Base-by-base conservation (phyloP, 2,329 filamentous ascomycete species). In the Boeremia lycopersici region DNA sequence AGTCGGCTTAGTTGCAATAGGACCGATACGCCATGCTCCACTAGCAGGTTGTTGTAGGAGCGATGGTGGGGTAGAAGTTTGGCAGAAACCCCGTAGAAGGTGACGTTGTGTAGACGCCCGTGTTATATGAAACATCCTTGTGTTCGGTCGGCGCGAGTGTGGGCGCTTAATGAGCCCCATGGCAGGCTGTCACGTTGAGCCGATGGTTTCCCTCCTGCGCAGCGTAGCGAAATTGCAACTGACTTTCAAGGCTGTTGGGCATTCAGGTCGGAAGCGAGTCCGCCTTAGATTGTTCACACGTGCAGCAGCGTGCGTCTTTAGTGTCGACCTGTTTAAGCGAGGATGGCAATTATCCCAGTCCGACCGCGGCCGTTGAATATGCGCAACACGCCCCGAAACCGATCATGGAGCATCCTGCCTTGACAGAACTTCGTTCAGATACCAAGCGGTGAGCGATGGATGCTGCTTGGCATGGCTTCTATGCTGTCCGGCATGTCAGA, bases 261-360 rank as follows among this genome's bases (percentile, higher is more conserved):
- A 57, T 59, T 54, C 58, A 57, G 51, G 48, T 64, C 60, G 58
- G 63, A 65, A 67, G 49, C 62, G 50, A 56, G 53, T 64, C 62
- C 62, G 62, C 62, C 53, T 55, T 58, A 49, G 51, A 30, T 57
- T 57, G 57, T 53, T 57, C 43, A 61, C 50, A 56, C 57, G 56
- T 63, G 63, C 65, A 68, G 65, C 59, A 61, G 59, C 62, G 63
- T 65, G 65, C 65, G 57, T 64, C 59, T 34, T 64, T 67, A 67
- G 65, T 62, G 48, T 63, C 59, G 56, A 62, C 49, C 51, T 38
- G 46, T 48, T 51, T 68, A 68, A 65, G 65, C 63, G 63, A 68
- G 62, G 35, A 53, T 49, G 58, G 57, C 40, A 62, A 57, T 49
- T 46, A 55, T 53, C 49, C 56, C 61, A 58, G 60, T 56, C 62